Base-by-base conservation (phyloP, 202 grass and related monocot species). In the Musa balbisiana region DNA sequence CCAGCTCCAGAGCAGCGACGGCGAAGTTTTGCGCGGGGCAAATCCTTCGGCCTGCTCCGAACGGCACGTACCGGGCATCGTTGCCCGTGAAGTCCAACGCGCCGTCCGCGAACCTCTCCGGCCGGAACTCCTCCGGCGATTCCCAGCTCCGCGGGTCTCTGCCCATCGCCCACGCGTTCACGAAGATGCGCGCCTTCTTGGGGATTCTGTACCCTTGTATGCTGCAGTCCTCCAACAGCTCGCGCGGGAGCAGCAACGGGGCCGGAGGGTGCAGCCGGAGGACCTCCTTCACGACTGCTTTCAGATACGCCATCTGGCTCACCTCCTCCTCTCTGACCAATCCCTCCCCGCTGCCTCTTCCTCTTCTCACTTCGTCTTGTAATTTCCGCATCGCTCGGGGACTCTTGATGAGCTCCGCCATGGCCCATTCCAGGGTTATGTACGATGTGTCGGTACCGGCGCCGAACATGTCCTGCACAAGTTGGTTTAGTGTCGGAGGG, bases 131-230 rank as follows among this genome's bases (percentile, higher is more conserved):
- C 0, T 86, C 79, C 0, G 91, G 70, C 51, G 21, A 49, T 24
- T 26, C 15, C 91, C 91, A 94, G 51, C 72, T 79, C 49, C 53
- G 69, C 0, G 81, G 56, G n/a, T n/a, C n/a, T n/a, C n/a, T n/a
- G n/a, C n/a, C n/a, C n/a, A n/a, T n/a, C n/a, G n/a, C n/a, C n/a
- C 91, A 88, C 0, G 71, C 81, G 49, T 90, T 93, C 76, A 86
- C 66, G 26, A 82, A 76, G 43, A 88, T 67, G 63, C 82, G 71
- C 1, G 85, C 86, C 71, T 83, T 81, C 62, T 49, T 51, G 0
- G 72, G 72, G 49, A 93, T 64, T 63, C 69, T 63, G 83, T 80
- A 83, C 2, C 79, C 85, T 52, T 87, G 60, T 75, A 93, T 74
- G 23, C 60, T 0, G 19, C 73, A 43, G 75, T 84, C 83, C 49